phyloP scores from a whole-genome alignment of 148 eudicot genomes.

The Dianthus caryophyllus region DNA sequence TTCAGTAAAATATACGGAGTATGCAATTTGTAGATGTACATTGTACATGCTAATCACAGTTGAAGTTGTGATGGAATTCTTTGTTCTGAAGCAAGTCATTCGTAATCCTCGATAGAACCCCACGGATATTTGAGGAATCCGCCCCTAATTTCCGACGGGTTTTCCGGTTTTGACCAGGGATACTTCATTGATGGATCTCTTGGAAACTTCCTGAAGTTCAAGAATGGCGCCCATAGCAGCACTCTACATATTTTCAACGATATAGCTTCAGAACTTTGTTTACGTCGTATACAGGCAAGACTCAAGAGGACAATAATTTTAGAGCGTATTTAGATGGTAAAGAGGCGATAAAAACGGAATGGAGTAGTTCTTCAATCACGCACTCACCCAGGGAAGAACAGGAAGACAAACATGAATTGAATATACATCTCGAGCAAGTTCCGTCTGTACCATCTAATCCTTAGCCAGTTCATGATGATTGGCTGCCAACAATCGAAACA shows the following conservation, averaged over 20 bases:
- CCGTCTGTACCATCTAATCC: conserved; percentile 80
- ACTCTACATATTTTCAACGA: conserved; percentile 33
- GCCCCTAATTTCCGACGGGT: conserved; percentile 49
- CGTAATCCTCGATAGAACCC: conserved; percentile 73
- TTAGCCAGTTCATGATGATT: conserved; percentile 81
- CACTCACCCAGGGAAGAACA: conserved; percentile 88
- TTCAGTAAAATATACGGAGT: too few relatives aligned
- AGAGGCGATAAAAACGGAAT: too few relatives aligned
- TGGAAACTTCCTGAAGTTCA: conserved; percentile 88
- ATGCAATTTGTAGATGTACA: neutral
- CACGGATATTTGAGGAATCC: conserved; percentile 59
- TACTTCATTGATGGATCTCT: conserved; percentile 75
- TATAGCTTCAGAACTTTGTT: neutral
- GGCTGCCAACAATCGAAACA: conserved; percentile 45
- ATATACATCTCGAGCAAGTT: conserved; percentile 67
- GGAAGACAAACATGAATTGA: conserved; percentile 82
- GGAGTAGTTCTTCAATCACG: conserved; percentile 22
- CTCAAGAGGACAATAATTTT: too few relatives aligned
- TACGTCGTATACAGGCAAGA: too few relatives aligned
- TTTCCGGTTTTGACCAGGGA: conserved; percentile 73
- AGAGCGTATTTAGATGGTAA: too few relatives aligned
- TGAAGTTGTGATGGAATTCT: neutral
- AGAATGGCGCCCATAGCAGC: conserved; percentile 84
- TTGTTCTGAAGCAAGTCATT: conserved; percentile 11
- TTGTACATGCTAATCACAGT: neutral